These are phyloP conservation scores for Phyllosticta ampelicida DNA, from an alignment of 2,329 filamentous ascomycete genomes.

Conservation along the genomic window DNA sequence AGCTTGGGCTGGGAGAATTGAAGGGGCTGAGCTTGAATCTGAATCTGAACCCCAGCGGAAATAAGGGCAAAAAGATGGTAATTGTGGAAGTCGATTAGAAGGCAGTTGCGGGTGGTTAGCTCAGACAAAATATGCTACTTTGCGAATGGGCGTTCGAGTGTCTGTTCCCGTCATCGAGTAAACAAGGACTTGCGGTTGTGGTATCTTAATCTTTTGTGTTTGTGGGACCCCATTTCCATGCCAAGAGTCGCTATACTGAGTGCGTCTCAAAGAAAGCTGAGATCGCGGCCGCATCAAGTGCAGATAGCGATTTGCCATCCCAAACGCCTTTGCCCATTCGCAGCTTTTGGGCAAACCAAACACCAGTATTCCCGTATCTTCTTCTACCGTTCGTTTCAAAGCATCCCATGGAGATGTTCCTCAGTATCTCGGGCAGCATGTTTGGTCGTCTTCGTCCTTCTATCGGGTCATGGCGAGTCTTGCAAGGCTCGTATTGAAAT, in stretches of 20 bases:
- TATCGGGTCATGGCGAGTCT: background rate
- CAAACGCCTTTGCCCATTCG: background rate
- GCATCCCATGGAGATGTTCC: background rate
- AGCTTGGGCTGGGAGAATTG: slow-evolving; percentile 28
- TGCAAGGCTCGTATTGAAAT: background rate
- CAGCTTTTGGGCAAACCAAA: background rate
- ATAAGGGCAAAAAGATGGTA: slow-evolving; percentile 28
- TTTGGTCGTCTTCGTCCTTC: background rate
- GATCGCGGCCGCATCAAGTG: background rate
- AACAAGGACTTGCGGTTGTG: background rate
- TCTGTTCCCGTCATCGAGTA: background rate
- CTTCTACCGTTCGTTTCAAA: background rate
- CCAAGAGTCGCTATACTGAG: background rate
- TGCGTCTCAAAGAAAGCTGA: background rate
- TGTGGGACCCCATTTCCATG: background rate
- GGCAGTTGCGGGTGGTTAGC: background rate
- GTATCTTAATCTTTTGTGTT: background rate
- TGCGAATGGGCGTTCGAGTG: background rate
- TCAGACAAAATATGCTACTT: background rate
- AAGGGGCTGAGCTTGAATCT: slow-evolving; percentile 37
- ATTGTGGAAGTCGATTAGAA: slow-evolving; percentile 52
- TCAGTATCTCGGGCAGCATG: background rate
- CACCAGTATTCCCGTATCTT: background rate
- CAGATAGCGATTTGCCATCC: background rate
- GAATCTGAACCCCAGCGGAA: slow-evolving; percentile 13